A percentile compares a stretch with the other conserved stretches of the same genome.
These are phyloP conservation scores for Trichosanthes truncata DNA, from an alignment of 306 rosid species.

Conservation along the genomic window DNA sequence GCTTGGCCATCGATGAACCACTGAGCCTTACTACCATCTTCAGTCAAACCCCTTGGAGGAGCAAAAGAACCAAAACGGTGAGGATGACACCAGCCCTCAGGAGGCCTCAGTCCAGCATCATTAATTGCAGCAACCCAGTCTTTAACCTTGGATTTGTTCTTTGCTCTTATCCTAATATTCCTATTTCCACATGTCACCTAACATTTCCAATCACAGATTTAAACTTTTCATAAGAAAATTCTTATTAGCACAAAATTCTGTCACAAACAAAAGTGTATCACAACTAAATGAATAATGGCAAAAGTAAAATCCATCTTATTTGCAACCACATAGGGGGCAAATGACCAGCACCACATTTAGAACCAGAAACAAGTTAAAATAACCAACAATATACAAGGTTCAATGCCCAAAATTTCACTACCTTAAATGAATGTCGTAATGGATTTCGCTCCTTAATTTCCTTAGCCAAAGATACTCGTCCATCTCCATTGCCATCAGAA, in stretches of 20 bases:
- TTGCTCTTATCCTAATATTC: constrained; percentile 65
- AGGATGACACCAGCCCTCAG: constrained; percentile 99
- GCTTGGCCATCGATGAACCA: constrained; percentile 90
- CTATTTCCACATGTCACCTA: constrained; percentile 85
- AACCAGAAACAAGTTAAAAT: constrained; percentile 15
- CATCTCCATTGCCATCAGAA: constrained; percentile 76
- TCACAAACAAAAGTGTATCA: not conserved
- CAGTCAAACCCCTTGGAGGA: constrained; percentile 88
- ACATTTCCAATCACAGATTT: constrained; percentile 14
- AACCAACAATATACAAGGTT: not conserved
- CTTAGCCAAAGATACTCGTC: constrained; percentile 64
- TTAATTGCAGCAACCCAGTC: constrained; percentile 96
- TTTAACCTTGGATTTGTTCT: constrained; percentile 59
- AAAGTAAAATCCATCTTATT: not conserved
- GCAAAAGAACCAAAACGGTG: constrained; percentile 97
- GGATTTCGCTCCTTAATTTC: constrained; percentile 86
- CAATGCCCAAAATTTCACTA: constrained; percentile 18
- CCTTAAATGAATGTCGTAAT: constrained; percentile 81
- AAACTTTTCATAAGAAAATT: not conserved
- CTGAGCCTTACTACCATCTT: constrained; percentile 90
- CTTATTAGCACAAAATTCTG: not conserved
- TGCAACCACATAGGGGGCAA: not conserved
- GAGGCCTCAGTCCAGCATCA: constrained; percentile 94
- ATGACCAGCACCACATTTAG: not conserved
- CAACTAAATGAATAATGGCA: not conserved